phyloP scores from a whole-genome alignment of 2,329 filamentous ascomycete genomes.

The Furcasterigmium sp. region DNA sequence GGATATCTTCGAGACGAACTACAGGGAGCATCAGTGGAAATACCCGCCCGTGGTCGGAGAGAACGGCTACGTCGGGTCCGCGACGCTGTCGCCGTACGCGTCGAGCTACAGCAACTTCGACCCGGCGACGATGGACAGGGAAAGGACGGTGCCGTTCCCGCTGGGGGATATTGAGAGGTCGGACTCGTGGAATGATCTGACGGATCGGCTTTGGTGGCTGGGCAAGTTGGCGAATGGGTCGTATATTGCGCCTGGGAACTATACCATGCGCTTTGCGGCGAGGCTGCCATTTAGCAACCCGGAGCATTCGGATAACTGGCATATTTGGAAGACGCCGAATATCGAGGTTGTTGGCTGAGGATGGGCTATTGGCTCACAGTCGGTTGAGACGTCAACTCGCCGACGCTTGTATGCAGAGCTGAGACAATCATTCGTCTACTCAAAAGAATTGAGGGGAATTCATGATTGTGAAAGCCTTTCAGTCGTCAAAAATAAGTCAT shows the following conservation, averaged over 20 bases:
- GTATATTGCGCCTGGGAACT: conserved; percentile 18
- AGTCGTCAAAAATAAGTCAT: too few relatives aligned
- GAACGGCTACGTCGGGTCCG: conserved; percentile 20
- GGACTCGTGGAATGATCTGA: conserved; percentile 7
- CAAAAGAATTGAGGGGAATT: too few relatives aligned
- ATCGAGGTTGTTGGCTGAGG: too few relatives aligned
- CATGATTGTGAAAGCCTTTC: too few relatives aligned
- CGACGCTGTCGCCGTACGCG: conserved; percentile 15
- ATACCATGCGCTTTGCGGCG: conserved; percentile 14
- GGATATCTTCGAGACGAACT: conserved; percentile 20
- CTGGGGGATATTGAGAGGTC: conserved; percentile 12
- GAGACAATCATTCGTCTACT: too few relatives aligned
- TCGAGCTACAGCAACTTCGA: conserved; percentile 12
- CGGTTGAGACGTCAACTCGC: too few relatives aligned
- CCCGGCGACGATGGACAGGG: conserved; percentile 13
- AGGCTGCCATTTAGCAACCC: conserved; percentile 13
- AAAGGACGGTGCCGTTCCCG: conserved; percentile 17
- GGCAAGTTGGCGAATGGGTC: conserved; percentile 20
- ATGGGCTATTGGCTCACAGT: too few relatives aligned
- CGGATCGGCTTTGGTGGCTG: conserved; percentile 19
- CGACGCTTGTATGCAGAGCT: too few relatives aligned
- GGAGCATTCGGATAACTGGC: conserved; percentile 12
- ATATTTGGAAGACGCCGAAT: conserved; percentile 12
- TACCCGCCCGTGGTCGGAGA: conserved; percentile 20
- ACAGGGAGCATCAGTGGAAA: conserved; percentile 17